Conservation (phyloP, 73 alveolate genomes). For the Tetrahymena thermophila region DNA sequence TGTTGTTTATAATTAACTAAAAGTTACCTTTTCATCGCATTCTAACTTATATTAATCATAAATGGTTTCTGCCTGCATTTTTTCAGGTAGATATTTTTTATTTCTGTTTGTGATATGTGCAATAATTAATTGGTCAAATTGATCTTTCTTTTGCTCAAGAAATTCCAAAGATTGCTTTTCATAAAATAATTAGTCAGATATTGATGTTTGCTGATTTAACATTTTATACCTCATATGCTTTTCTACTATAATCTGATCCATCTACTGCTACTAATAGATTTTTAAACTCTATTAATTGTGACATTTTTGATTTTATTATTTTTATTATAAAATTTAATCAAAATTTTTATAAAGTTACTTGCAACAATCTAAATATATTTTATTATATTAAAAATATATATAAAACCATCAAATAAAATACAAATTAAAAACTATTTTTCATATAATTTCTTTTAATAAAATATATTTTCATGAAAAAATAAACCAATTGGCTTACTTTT, state of each 20-base stretch:
- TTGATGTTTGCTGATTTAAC: not conserved
- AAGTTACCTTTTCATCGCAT: not conserved
- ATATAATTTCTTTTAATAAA: too few species aligned
- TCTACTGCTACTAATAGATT: not conserved
- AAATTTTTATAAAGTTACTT: not conserved
- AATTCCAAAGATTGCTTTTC: slow-evolving; percentile 33
- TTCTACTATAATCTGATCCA: not conserved
- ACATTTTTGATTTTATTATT: not conserved
- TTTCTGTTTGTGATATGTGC: slow-evolving; percentile 24
- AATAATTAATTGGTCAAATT: slow-evolving; percentile 7
- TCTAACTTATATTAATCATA: slow-evolving; percentile 30
- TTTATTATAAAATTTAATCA: not conserved
- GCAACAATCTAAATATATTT: not conserved
- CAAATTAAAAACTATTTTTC: not conserved
- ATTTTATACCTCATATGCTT: not conserved
- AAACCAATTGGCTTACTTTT: too few species aligned
- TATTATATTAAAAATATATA: too few species aligned
- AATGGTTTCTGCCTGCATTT: slow-evolving; percentile 17
- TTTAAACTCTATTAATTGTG: not conserved
- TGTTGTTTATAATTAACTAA: not conserved
- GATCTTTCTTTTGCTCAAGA: slow-evolving; percentile 23
- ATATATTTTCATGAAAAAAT: too few species aligned
- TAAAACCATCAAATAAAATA: not conserved
- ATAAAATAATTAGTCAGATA: not conserved
- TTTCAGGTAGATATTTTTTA: slow-evolving; percentile 28